Evolutionary conservation across 2,329 filamentous ascomycete genomes (phyloP).

Genomic region (Sclerotinia borealis): DNA sequence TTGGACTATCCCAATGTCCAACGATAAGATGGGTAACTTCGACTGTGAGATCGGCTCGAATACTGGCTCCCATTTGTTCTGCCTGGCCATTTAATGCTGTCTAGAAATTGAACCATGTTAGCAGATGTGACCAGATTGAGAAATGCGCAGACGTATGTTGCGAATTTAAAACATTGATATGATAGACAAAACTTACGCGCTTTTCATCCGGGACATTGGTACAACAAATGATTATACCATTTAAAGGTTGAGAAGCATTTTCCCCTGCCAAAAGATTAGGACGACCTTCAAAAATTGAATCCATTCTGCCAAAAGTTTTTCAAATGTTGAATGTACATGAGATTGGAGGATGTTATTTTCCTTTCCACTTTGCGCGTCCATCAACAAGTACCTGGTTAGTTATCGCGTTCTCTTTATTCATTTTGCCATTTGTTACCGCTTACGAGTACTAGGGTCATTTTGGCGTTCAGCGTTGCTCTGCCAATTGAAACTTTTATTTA

Average conservation of each 20-base stretch:
- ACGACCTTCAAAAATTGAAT: not conserved
- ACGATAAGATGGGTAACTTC: conserved; percentile 94
- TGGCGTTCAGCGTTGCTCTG: too few species aligned
- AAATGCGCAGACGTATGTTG: not conserved
- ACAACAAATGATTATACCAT: conserved; percentile 75
- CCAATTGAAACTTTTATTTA: not conserved
- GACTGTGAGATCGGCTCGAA: conserved; percentile 89
- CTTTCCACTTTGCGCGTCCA: conserved; percentile 8
- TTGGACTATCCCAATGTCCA: conserved; percentile 80
- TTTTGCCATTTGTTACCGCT: conserved; percentile 5
- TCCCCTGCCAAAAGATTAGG: not conserved
- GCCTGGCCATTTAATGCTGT: conserved; percentile 57
- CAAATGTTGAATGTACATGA: conserved; percentile 4
- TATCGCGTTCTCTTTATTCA: not conserved
- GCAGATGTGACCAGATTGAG: not conserved
- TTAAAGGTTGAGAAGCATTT: conserved; percentile 42
- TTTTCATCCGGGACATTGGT: conserved; percentile 76
- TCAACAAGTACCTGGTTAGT: too few species aligned
- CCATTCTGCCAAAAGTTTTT: not conserved
- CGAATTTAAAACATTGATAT: not conserved
- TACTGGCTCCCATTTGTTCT: conserved; percentile 74
- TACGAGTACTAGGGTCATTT: not conserved
- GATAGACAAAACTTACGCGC: conserved; percentile 50
- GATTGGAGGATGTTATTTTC: not conserved
- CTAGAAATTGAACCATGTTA: conserved; percentile 28